phyloP scores from a whole-genome alignment of 1,284 basidiomycete species.

The Boletus smithii region DNA sequence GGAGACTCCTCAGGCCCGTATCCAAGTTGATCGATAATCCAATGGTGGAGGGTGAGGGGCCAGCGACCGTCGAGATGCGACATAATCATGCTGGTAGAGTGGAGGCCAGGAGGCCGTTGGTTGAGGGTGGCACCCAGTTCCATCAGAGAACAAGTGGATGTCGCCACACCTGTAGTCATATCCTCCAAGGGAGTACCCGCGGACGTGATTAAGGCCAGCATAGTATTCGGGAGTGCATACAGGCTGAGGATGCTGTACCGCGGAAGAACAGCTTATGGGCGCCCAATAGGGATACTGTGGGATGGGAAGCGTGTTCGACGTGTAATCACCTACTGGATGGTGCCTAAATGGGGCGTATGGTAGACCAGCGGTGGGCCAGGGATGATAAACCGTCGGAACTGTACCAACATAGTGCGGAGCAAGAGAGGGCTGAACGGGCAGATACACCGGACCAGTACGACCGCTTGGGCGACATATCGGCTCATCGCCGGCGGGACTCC shows the following conservation, averaged over 20 bases:
- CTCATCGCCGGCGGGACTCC: conserved; percentile 75
- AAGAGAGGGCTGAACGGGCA: conserved; percentile 58
- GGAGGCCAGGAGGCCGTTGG: conserved; percentile 43
- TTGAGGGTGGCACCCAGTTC: conserved; percentile 38
- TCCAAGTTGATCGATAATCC: conserved; percentile 50
- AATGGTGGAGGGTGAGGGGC: conserved; percentile 37
- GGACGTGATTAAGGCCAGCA: conserved; percentile 47
- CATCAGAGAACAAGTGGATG: conserved; percentile 41
- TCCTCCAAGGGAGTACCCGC: conserved; percentile 58
- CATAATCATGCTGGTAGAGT: conserved; percentile 40
- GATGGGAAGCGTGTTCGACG: conserved; percentile 11
- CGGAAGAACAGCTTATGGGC: conserved; percentile 34
- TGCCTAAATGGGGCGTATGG: conserved; percentile 32
- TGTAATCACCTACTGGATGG: conserved; percentile 19
- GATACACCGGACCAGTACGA: conserved; percentile 53
- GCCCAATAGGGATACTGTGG: conserved; percentile 43
- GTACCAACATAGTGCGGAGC: conserved; percentile 26
- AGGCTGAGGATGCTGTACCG: conserved; percentile 53
- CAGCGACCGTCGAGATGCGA: conserved; percentile 36
- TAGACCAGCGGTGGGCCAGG: conserved; percentile 39
- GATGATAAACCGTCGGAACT: conserved; percentile 34
- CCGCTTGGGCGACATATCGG: conserved; percentile 56
- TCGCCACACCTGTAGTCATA: conserved; percentile 52
- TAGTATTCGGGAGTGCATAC: conserved; percentile 51
- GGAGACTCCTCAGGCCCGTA: conserved; percentile 41